These are phyloP conservation scores for Mariannaea elegans DNA, from an alignment of 2,329 filamentous ascomycete genomes.

Conservation along the genomic window DNA sequence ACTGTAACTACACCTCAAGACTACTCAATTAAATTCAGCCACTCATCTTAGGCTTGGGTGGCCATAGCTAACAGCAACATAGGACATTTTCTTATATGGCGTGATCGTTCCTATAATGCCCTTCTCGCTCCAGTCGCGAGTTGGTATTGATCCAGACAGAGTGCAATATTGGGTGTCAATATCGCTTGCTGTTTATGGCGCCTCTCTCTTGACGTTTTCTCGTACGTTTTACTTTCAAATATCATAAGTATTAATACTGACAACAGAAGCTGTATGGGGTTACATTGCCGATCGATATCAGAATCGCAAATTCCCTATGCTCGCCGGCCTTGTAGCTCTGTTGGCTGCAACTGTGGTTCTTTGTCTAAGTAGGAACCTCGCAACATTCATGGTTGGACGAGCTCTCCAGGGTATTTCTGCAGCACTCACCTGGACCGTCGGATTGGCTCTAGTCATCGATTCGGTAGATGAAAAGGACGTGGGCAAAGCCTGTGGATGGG, in stretches of 20 bases:
- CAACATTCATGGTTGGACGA: constrained; percentile 45
- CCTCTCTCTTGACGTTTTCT: constrained; percentile 42
- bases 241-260: not conserved
- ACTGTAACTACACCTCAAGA: constrained; percentile 36
- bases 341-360: constrained; percentile 43
- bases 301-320: constrained; percentile 45
- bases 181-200: constrained; percentile 46
- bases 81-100: constrained; percentile 49
- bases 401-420: constrained; percentile 46
- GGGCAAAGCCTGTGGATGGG: constrained; percentile 46
- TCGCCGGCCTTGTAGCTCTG: constrained; percentile 43
- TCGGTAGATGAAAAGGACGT: constrained; percentile 43
- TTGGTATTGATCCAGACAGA: constrained; percentile 36
- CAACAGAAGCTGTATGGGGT: constrained; percentile 45
- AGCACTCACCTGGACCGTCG: constrained; percentile 48
- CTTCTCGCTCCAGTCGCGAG: constrained; percentile 41
- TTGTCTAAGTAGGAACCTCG: constrained; percentile 42
- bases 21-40: not conserved
- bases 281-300: constrained; percentile 47
- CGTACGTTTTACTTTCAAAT: constrained; percentile 36
- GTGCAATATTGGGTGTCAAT: constrained; percentile 50
- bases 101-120: constrained; percentile 47
- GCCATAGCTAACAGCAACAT: not conserved
- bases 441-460: constrained; percentile 48
- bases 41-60: not conserved